Conservation (phyloP, 208 protist species). For the Trypanosoma congolense region DNA sequence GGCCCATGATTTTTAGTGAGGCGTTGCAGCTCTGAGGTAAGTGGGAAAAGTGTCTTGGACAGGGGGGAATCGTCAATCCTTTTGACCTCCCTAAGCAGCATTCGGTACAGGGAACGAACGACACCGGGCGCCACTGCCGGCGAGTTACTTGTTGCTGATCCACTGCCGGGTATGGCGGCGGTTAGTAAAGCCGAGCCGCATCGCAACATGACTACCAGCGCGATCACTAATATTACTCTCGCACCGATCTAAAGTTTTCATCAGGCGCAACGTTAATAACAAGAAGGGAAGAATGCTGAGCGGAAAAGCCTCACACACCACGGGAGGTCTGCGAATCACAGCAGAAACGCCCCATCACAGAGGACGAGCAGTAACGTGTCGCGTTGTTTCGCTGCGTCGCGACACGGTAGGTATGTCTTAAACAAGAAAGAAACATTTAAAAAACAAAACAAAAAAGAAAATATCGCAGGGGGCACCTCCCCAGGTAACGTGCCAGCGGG, state of each 20-base stretch:
- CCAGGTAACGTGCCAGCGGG: neutral
- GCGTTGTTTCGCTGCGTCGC: too few species aligned
- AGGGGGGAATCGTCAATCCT: conserved; percentile 58
- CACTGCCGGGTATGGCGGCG: conserved; percentile 4
- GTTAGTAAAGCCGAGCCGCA: neutral
- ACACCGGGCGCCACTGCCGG: conserved; percentile 57
- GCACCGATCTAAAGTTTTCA: too few species aligned
- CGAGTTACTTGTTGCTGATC: conserved; percentile 19
- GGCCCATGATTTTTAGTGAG: conserved; percentile 36
- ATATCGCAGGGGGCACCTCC: neutral
- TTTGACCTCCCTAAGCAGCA: conserved; percentile 52
- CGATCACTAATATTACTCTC: too few species aligned
- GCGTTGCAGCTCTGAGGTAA: conserved; percentile 56
- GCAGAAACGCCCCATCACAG: too few species aligned
- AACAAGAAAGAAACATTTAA: neutral
- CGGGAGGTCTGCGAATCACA: too few species aligned
- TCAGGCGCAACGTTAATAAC: too few species aligned
- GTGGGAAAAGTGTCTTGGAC: conserved; percentile 67
- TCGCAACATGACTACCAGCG: conserved; percentile 6
- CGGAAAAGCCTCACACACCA: too few species aligned
- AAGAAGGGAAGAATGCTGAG: too few species aligned
- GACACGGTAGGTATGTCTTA: neutral
- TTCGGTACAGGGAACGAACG: conserved; percentile 63
- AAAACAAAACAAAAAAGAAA: conserved; percentile 1
- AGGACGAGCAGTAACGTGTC: too few species aligned